phyloP scores from a whole-genome alignment of 306 rosid genomes.

The Malus sylvestris region DNA sequence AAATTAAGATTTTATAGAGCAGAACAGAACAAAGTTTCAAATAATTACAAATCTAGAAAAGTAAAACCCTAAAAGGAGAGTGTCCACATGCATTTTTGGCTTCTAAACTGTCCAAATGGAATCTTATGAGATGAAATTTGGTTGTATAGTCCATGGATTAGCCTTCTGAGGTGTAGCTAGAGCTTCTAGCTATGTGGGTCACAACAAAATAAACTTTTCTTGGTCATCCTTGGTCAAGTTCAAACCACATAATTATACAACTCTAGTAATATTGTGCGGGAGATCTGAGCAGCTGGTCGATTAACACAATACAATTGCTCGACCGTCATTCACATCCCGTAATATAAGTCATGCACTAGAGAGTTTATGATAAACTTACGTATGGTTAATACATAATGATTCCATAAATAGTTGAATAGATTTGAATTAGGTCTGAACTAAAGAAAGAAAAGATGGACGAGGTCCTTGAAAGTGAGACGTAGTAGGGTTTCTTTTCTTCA shows the following conservation, averaged over 20 bases:
- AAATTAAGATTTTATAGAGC: conserved; percentile 19
- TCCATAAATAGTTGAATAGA: neutral
- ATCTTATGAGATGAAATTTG: conserved; percentile 30
- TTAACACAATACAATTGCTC: neutral
- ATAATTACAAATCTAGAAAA: conserved; percentile 1
- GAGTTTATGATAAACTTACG: too few species aligned
- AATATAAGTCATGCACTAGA: too few species aligned
- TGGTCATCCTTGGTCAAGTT: conserved; percentile 11
- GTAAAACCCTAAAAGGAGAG: conserved; percentile 19
- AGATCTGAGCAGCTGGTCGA: neutral
- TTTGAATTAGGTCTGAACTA: neutral
- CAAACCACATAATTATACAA: neutral
- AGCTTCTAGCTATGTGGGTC: neutral
- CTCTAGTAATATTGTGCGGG: neutral
- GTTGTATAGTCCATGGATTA: conserved; percentile 28
- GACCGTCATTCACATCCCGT: neutral
- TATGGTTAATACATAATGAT: neutral
- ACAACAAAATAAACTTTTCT: neutral
- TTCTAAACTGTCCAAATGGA: conserved; percentile 19
- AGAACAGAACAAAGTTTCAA: conserved; percentile 12
- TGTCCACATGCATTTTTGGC: conserved; percentile 21
- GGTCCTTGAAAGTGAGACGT: conserved; percentile 11
- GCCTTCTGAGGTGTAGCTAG: conserved; percentile 22
- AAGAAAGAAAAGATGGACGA: neutral
- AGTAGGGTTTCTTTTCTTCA: conserved; percentile 2